Evolutionary conservation across 2,329 filamentous ascomycete species (phyloP).

Genomic region (Mycocentrospora acerina): DNA sequence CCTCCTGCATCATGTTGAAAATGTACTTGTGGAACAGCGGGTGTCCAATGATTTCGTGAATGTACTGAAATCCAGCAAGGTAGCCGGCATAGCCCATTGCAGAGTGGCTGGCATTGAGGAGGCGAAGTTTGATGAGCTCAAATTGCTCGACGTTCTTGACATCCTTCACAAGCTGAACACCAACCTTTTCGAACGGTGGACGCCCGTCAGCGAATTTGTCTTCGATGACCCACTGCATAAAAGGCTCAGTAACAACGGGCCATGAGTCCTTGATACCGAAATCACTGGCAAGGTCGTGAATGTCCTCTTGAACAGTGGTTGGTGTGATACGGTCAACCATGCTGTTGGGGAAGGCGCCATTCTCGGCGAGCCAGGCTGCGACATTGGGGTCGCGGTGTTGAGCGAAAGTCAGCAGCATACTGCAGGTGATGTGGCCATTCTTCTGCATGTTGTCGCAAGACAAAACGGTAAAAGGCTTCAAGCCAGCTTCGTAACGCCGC

Average conservation of each 20-base stretch:
- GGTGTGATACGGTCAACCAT: conserved; percentile 36
- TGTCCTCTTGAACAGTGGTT: conserved; percentile 25
- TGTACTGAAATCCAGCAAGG: conserved; percentile 28
- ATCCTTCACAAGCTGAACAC: conserved; percentile 31
- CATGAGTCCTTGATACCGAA: conserved; percentile 29
- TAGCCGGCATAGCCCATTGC: conserved; percentile 30
- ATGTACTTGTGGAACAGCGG: conserved; percentile 27
- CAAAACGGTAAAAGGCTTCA: conserved; percentile 31
- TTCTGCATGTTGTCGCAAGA: conserved; percentile 37
- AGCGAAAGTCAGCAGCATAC: conserved; percentile 28
- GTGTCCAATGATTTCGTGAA: conserved; percentile 30
- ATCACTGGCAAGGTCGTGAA: conserved; percentile 18
- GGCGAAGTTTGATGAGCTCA: conserved; percentile 31
- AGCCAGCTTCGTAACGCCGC: conserved; percentile 25
- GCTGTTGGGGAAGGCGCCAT: conserved; percentile 34
- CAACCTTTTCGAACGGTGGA: conserved; percentile 30
- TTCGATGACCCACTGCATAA: conserved; percentile 33
- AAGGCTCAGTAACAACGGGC: conserved; percentile 32
- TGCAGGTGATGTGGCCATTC: conserved; percentile 30
- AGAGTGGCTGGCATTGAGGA: conserved; percentile 30
- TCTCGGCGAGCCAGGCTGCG: conserved; percentile 27
- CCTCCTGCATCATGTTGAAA: conserved; percentile 32
- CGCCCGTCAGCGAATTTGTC: conserved; percentile 32
- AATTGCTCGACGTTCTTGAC: conserved; percentile 31
- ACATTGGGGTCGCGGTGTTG: conserved; percentile 25